Evolutionary conservation across 2,329 filamentous ascomycete genomes (phyloP), one percentile per base, ranked within the genome.

Genomic region (Pseudohalonectria lignicola): DNA sequence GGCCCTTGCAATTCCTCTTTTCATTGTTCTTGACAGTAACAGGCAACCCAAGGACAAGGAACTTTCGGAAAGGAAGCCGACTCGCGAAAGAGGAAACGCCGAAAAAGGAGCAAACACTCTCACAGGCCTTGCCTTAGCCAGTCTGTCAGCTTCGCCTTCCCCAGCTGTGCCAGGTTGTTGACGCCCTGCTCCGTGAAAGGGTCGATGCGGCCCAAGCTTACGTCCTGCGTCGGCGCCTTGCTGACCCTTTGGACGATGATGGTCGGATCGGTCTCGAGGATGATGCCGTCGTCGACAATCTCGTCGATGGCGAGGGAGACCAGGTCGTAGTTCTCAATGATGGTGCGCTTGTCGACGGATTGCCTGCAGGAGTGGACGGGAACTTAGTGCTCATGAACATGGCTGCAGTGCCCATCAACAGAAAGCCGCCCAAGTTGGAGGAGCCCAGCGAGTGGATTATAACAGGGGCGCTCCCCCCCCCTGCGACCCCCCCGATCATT

Each of bases 301-400:
- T 98, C 92, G 61, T 98, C 92, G 47, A 98, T 85, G 32, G 88
- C 86, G 39, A 98, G 76, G 12, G 87, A 84, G 45, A 95, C 85
- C 17, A 96, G 75, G 62, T 96, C 92, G 69, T 96, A 98, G 74
- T 96, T 96, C 65, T 98, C 92, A 54, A 96, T 82, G 48, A 96
- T 87, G 41, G 92, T 96, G 49, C 92, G 82, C 74, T 95, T 95
- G 68, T 98, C 92, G 36, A 93, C 88, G 25, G 86, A 86, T 73
- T 93, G 90, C 63, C 86, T 94, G 48, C 31, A 20, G 23, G 18
- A 16, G 16, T 5, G 10, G 32, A 4, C 37, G 28, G 17, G 30
- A 17, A n/a, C n/a, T n/a, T n/a, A n/a, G n/a, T n/a, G n/a, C n/a
- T n/a, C n/a, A 32, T 13, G 25, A 12, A 18, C n/a, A n/a, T n/a